Conservation (phyloP, 179 eudicot genomes). For the Silene coronaria region DNA sequence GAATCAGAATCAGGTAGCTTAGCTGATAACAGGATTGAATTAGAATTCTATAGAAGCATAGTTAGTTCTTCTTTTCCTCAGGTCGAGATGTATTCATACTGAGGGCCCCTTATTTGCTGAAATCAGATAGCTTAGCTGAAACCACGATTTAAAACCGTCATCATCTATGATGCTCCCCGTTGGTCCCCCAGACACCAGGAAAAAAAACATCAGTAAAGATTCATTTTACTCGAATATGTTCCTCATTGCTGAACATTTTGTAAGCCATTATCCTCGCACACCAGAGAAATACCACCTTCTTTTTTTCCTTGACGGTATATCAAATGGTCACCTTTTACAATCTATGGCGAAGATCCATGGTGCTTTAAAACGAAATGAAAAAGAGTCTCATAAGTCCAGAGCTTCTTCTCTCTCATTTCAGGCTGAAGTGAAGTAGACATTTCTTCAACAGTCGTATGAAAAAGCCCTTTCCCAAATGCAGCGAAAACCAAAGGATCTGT, state of each 20-base stretch:
- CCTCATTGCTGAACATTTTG: neutral
- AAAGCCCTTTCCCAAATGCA: slow-evolving; percentile 42
- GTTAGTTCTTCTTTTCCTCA: too few species aligned
- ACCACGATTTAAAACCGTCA: neutral
- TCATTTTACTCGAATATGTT: neutral
- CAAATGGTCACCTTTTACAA: neutral
- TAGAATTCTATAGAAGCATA: too few species aligned
- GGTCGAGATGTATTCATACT: too few species aligned
- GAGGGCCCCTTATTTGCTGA: too few species aligned
- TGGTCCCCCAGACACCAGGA: neutral
- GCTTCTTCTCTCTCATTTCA: slow-evolving; percentile 21
- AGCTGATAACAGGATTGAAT: too few species aligned
- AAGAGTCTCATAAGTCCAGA: slow-evolving; percentile 31
- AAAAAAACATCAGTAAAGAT: neutral
- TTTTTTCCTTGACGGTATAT: neutral
- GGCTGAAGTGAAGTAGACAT: slow-evolving; percentile 21
- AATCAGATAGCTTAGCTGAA: neutral
- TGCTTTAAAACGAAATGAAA: slow-evolving; percentile 26
- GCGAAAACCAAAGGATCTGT: slow-evolving; percentile 36
- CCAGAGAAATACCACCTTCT: neutral
- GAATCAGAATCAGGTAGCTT: too few species aligned
- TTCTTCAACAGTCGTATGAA: slow-evolving; percentile 33
- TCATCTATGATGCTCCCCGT: neutral
- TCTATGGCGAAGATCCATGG: neutral
- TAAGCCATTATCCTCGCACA: neutral